Percentiles rank a stretch among this genome's conserved stretches.
Conservation (phyloP, 306 rosid genomes). For the Prinsepia uniflora region DNA sequence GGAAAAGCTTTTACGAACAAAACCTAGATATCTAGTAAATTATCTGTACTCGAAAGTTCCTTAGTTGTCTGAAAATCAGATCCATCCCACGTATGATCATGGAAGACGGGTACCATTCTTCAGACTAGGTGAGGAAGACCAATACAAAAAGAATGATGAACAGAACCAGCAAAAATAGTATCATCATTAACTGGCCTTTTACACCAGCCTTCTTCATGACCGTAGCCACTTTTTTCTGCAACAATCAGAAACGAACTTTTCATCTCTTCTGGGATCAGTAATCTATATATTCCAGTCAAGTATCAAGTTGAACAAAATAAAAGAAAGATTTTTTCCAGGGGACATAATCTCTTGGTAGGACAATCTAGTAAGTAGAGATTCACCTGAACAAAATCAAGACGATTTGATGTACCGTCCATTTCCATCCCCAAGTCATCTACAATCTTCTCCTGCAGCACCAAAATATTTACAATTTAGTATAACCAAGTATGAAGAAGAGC, state of each 20-base stretch:
- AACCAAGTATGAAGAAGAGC: background rate
- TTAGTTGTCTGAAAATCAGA: background rate
- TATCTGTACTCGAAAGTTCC: constrained; percentile 12
- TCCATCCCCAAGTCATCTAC: constrained; percentile 80
- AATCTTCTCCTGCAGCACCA: constrained; percentile 71
- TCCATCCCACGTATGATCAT: constrained; percentile 27
- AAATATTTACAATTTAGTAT: constrained; percentile 13
- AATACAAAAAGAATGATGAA: constrained; percentile 83
- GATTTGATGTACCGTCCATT: constrained; percentile 91
- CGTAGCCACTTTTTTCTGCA: constrained; percentile 91
- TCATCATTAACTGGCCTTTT: constrained; percentile 90
- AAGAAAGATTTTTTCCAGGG: background rate
- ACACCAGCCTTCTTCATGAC: constrained; percentile 95
- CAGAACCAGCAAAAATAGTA: constrained; percentile 68
- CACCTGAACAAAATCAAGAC: constrained; percentile 97
- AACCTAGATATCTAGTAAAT: constrained; percentile 12
- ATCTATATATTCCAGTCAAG: background rate
- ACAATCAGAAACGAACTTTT: constrained; percentile 5
- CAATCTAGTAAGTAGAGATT: constrained; percentile 33
- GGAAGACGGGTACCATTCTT: constrained; percentile 17
- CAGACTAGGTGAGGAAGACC: constrained; percentile 77
- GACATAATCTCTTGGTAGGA: background rate
- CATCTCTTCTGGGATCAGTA: background rate
- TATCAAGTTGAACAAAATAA: background rate
- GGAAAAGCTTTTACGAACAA: constrained; percentile 10